Conservation (phyloP, 2,329 filamentous ascomycete species). For the Aschersonia sp. region DNA sequence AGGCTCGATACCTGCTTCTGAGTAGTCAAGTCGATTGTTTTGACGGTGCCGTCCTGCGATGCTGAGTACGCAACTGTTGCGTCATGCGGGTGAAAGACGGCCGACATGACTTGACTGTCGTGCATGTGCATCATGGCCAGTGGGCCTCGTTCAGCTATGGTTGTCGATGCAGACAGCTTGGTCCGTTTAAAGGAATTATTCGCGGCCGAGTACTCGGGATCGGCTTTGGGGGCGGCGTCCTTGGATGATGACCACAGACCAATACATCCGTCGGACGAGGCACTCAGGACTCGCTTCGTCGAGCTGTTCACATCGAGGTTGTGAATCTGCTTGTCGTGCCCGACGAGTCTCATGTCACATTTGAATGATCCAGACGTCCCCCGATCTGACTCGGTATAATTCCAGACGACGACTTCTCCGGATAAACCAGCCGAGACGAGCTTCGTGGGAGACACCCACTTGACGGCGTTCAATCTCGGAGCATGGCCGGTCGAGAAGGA, state of each 20-base stretch:
- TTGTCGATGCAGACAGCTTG: constrained; percentile 37
- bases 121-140: constrained; percentile 61
- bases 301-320: constrained; percentile 59
- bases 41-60: constrained; percentile 81
- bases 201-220: constrained; percentile 53
- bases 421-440: constrained; percentile 77
- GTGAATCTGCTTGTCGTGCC: constrained; percentile 63
- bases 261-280: constrained; percentile 67
- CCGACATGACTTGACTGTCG: constrained; percentile 60
- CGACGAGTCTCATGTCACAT: constrained; percentile 69
- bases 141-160: constrained; percentile 60
- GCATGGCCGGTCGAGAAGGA: constrained; percentile 60
- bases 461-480: constrained; percentile 66
- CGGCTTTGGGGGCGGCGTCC: constrained; percentile 58
- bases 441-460: constrained; percentile 65
- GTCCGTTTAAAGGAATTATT: constrained; percentile 61
- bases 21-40: constrained; percentile 84
- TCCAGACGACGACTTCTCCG: constrained; percentile 78
- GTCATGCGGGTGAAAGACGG: constrained; percentile 75
- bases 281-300: constrained; percentile 69
- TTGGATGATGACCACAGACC: constrained; percentile 84
- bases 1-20: constrained; percentile 64
- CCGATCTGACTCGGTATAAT: constrained; percentile 57
- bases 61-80: constrained; percentile 80
- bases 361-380: constrained; percentile 48